Evolutionary conservation across 169 alveolate genomes (phyloP).

Genomic region (Eimeria mitis): DNA sequence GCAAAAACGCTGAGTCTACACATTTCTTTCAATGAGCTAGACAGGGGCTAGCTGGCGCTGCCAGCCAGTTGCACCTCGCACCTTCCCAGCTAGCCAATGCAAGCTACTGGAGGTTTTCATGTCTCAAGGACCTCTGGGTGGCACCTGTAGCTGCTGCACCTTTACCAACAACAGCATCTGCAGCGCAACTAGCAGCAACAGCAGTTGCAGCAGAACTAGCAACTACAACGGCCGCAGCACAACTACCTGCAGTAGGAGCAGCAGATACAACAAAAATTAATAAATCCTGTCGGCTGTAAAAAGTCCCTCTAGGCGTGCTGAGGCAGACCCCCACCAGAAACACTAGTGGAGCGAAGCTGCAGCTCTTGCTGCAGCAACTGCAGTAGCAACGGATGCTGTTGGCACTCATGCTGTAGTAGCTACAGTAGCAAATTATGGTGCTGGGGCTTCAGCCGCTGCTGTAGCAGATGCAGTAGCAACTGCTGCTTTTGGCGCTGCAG

Average conservation of each 20-base stretch:
- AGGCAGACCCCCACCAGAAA: not conserved
- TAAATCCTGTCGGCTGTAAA: not conserved
- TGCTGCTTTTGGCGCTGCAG: constrained; percentile 1
- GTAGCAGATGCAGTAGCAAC: not conserved
- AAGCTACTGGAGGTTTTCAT: not conserved
- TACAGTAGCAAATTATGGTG: not conserved
- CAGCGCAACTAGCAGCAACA: not conserved
- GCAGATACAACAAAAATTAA: not conserved
- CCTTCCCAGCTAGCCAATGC: not conserved
- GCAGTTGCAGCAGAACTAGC: constrained; percentile 6
- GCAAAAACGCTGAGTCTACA: not conserved
- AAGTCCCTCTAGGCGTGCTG: not conserved
- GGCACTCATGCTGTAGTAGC: not conserved
- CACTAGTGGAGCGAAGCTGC: not conserved
- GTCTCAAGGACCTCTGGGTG: not conserved
- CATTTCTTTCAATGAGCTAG: not conserved
- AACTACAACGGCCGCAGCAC: not conserved
- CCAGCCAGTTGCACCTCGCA: not conserved
- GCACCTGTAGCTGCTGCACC: not conserved
- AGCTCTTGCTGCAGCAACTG: constrained; percentile 16
- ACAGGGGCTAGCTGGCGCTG: not conserved
- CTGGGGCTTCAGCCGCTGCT: not conserved
- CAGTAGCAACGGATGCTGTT: not conserved
- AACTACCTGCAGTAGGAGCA: not conserved
- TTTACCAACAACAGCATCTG: not conserved